Evolutionary conservation across 208 protist genomes (phyloP).

Genomic region (Porcisia hertigi): DNA sequence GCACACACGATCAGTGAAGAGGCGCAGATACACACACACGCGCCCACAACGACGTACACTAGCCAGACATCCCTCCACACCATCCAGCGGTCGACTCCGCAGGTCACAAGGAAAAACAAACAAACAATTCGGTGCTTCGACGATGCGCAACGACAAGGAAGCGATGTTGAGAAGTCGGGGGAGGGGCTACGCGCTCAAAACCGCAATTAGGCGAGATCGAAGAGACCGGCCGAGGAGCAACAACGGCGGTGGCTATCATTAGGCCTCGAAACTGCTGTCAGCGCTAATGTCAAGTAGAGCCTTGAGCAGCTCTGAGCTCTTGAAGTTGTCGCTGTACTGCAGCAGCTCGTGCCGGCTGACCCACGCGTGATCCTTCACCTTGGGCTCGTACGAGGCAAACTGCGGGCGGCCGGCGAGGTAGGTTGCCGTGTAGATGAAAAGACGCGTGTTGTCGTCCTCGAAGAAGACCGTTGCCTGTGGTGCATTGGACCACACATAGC

Average conservation of each 20-base stretch:
- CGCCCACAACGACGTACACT: background rate
- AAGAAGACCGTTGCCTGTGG: constrained; percentile 65
- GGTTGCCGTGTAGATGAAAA: constrained; percentile 75
- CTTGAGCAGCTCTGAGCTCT: constrained; percentile 51
- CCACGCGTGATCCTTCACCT: constrained; percentile 74
- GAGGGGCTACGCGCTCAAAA: background rate
- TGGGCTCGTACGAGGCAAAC: constrained; percentile 60
- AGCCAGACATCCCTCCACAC: background rate
- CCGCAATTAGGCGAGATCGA: background rate
- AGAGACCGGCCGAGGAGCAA: background rate
- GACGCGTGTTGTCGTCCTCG: constrained; percentile 35
- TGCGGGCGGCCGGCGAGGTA: constrained; percentile 76
- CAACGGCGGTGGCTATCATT: background rate
- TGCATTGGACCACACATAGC: constrained; percentile 83
- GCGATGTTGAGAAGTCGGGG: background rate
- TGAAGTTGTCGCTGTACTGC: constrained; percentile 70
- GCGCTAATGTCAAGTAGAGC: constrained; percentile 71
- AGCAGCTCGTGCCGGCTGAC: constrained; percentile 69
- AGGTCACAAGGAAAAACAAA: background rate
- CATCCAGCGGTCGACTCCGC: background rate
- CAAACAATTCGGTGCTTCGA: background rate
- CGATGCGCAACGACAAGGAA: background rate
- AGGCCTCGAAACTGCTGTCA: constrained; percentile 66
- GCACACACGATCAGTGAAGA: background rate
- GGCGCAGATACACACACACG: background rate